Evolutionary conservation across 148 eudicot species (phyloP).

Genomic region (Beta vulgaris): DNA sequence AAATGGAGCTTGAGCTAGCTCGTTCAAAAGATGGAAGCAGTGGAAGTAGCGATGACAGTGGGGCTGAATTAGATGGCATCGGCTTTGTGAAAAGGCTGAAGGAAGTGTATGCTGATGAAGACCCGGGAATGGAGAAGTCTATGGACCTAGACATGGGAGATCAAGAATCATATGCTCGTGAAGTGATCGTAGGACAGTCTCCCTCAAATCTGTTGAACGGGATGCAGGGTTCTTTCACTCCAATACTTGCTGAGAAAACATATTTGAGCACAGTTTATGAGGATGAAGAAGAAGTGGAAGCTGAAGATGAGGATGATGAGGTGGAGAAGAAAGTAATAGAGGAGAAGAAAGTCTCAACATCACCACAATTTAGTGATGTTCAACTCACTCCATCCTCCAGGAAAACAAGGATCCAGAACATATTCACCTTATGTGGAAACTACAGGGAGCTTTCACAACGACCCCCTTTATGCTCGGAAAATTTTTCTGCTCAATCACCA

Average conservation of each 20-base stretch:
- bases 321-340: conserved; percentile 89
- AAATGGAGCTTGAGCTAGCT: conserved; percentile 66
- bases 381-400: conserved; percentile 45
- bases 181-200: conserved; percentile 36
- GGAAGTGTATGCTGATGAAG: conserved; percentile 65
- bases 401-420: conserved; percentile 64
- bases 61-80: conserved; percentile 40
- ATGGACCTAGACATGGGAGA: conserved; percentile 86
- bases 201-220: conserved; percentile 10
- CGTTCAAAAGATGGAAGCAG: conserved; percentile 56
- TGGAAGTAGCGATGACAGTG: conserved; percentile 43
- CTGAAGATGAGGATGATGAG: conserved; percentile 70
- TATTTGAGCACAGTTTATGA: conserved; percentile 83
- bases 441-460: conserved; percentile 67
- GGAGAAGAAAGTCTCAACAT: conserved; percentile 50
- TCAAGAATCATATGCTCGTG: conserved; percentile 40
- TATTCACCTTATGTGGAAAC: conserved; percentile 85
- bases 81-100: conserved; percentile 56
- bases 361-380: conserved; percentile 6
- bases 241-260: conserved; percentile 35
- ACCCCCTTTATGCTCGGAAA: conserved; percentile 32
- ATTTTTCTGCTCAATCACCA: conserved; percentile 22
- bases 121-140: conserved; percentile 81
- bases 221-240: conserved; percentile 18
- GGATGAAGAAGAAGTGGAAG: conserved; percentile 73